A percentile compares a stretch with the other conserved stretches of the same genome.
Evolutionary conservation across 2,329 filamentous ascomycete species (phyloP).

Genomic region (Trichoderma semiorbis): DNA sequence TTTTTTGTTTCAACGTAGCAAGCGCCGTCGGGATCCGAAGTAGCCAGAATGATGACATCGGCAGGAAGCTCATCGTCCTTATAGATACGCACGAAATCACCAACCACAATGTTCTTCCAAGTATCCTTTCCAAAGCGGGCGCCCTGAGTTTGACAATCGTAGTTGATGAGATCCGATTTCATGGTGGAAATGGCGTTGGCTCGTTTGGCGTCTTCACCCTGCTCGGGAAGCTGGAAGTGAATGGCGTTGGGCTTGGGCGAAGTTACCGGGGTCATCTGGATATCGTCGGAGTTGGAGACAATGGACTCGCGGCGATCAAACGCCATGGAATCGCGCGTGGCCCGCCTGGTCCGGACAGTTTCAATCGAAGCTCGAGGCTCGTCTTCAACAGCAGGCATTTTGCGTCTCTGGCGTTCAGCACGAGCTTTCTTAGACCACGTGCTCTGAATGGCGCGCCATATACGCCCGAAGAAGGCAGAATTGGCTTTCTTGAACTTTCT

Average conservation of each 20-base stretch:
- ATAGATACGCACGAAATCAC: slow-evolving; percentile 94
- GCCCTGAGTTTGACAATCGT: slow-evolving; percentile 59
- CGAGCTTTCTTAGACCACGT: slow-evolving; percentile 51
- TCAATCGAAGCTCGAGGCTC: slow-evolving; percentile 59
- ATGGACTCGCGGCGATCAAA: slow-evolving; percentile 53
- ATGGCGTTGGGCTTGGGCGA: slow-evolving; percentile 62
- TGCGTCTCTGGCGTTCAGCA: slow-evolving; percentile 49
- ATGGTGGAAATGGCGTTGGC: slow-evolving; percentile 41
- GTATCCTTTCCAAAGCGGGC: slow-evolving; percentile 87
- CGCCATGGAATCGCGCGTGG: slow-evolving; percentile 39
- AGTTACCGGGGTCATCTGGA: slow-evolving; percentile 93
- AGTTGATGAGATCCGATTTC: slow-evolving; percentile 67
- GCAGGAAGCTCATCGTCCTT: slow-evolving; percentile 94
- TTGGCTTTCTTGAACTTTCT: slow-evolving; percentile 86
- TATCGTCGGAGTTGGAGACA: slow-evolving; percentile 61
- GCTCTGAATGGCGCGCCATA: slow-evolving; percentile 47
- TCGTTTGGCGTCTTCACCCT: slow-evolving; percentile 31
- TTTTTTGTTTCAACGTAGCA: slow-evolving; percentile 99
- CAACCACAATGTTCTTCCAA: slow-evolving; percentile 94
- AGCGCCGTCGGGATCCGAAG: slow-evolving; percentile 87
- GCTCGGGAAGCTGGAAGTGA: slow-evolving; percentile 39
- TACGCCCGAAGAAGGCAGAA: slow-evolving; percentile 55
- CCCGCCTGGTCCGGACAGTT: slow-evolving; percentile 34
- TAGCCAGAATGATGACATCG: slow-evolving; percentile 87
- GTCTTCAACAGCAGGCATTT: slow-evolving; percentile 34